phyloP scores from a whole-genome alignment of 139 green algal species.

The Tetraselmis chui region DNA sequence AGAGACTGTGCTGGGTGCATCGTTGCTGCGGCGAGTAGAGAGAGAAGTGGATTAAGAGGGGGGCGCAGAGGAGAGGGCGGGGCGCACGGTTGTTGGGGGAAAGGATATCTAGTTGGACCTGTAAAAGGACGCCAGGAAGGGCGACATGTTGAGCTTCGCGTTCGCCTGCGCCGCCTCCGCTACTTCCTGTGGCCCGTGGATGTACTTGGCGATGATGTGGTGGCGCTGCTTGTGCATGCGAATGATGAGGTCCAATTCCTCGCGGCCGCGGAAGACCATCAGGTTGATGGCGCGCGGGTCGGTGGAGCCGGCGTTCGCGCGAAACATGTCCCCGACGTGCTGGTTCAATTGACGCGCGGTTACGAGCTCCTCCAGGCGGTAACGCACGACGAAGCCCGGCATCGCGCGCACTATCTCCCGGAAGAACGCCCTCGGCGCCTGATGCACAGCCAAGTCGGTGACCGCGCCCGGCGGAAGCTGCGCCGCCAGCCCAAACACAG shows the following conservation, averaged over 20 bases:
- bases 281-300: neutral
- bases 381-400: neutral
- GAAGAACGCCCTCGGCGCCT: neutral
- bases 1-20: no score
- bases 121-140: neutral
- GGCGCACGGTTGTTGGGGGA: no score
- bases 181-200: neutral
- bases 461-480: neutral
- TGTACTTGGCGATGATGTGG: neutral
- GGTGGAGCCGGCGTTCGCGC: neutral
- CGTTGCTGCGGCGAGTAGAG: no score
- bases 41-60: no score
- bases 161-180: neutral
- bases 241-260: neutral
- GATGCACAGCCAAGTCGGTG: neutral
- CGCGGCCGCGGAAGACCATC: neutral
- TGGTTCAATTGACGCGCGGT: neutral
- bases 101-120: neutral
- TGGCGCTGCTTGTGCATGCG: neutral
- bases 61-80: neutral
- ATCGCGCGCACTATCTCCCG: neutral
- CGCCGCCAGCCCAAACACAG: neutral
- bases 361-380: neutral
- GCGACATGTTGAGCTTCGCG: neutral
- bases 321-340: neutral